Base-by-base conservation (phyloP, 2,329 filamentous ascomycete genomes). In the Gaeumannomyces sp. region DNA sequence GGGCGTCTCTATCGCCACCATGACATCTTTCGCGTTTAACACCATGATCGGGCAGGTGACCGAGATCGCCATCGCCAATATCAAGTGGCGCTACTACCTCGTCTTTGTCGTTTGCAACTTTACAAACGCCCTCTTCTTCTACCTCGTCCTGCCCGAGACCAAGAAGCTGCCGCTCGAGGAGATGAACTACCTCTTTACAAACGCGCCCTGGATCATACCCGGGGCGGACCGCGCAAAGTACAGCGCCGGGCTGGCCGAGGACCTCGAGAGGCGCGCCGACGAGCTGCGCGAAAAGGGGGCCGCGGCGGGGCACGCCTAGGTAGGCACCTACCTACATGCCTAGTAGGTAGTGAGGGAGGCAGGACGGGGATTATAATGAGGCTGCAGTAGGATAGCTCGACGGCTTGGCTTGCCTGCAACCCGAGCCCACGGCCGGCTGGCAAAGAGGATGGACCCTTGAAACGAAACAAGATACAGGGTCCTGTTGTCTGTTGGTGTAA, bases 1-100 rank as follows among this genome's bases (percentile, higher is more conserved):
- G 78, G 90, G 89, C 70, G 89, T 93, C 1, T 88, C 87, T 1
- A 86, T 92, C 67, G 89, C 89, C 0, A 90, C 87, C 6, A 91
- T 92, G 89, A 81, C 79, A 0, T 86, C 82, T 14, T 92, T 90
- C 73, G 89, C 89, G 2, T 92, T 90, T 78, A 91, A 91, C 76
- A 91, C 89, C 35, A 85, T 91, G 83, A 91, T 91, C 65, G 88
- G 87, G 1, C 86, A 89, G 73, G 82, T 88, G 13, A 91, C 88
- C 0, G 83, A 84, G 1, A 84, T 86, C 3, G 80, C 79, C 2
- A 76, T 81, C 56, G 73, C 77, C n/a, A 74, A 76, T 60, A 68
- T 76, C n/a, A 56, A 77, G 63, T 83, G 79, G 76, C 72, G 72
- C 60, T 83, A 74, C 72, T 83, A 83, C 69, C 75, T 80, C n/a